Evolutionary conservation across 202 grass and related monocot species (phyloP).

Genomic region (Carex sylvatica): DNA sequence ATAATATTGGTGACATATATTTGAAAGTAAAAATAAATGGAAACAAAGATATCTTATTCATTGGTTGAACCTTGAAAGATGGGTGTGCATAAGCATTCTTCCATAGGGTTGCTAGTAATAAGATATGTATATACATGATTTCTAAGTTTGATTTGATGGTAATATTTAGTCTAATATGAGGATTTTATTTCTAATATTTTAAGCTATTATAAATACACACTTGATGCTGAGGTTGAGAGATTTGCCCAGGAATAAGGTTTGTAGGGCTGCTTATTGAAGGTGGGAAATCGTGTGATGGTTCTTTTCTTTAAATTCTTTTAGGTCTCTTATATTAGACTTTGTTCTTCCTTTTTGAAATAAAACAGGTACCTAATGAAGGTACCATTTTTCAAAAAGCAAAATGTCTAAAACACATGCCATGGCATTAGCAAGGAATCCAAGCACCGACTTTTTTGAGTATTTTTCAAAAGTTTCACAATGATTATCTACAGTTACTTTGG

Average conservation of each 20-base stretch:
- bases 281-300: neutral
- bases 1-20: neutral
- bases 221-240: neutral
- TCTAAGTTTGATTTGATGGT: neutral
- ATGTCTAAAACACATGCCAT: neutral
- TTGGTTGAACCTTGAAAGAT: neutral
- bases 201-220: neutral
- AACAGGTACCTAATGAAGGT: constrained; percentile 1
- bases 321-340: neutral
- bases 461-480: neutral
- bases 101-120: neutral
- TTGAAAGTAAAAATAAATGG: neutral
- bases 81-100: neutral
- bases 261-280: neutral
- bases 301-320: neutral
- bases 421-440: neutral
- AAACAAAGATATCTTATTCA: neutral
- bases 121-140: neutral
- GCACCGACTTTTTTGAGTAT: neutral
- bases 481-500: neutral
- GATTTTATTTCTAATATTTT: neutral
- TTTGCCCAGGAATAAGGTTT: neutral
- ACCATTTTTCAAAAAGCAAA: constrained; percentile 9
- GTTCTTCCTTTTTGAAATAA: neutral
- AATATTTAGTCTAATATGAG: neutral